Base-by-base conservation (phyloP, 176 grass and related monocot genomes). In the Rhipidocladum racemiflorum region DNA sequence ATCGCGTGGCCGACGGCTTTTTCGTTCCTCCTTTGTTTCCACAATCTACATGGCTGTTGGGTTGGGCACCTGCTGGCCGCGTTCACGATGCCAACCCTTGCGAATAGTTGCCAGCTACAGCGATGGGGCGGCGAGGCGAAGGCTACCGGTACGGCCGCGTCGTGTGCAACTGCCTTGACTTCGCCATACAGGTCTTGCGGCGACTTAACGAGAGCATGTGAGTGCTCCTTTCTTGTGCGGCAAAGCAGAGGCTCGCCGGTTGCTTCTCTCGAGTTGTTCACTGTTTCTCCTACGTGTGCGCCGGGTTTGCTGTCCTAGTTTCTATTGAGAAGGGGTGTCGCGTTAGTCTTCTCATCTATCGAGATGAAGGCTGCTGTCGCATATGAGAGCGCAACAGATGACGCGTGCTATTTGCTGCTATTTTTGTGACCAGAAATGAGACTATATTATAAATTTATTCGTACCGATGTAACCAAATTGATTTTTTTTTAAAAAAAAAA, bases 1-100 rank as follows among this genome's bases (percentile, higher is more conserved):
- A 9, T 60, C 5, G 76, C 30, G 44, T 12, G 76, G 77, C 43
- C 63, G 45, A 45, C 77, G 73, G 13, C 77, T 89, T 81, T 89
- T 81, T 89, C 77, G 68, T 11, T 45, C 56, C 10, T 24, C 1
- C 42, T 21, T 2, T 21, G 56, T 72, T 62, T 60, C 42, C 85
- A 84, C n/a, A n/a, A n/a, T n/a, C n/a, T n/a, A n/a, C 80, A 66
- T 66, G 74, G 67, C 36, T 83, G 56, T 64, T 36, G 73, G 86
- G 49, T 14, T 5, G 80, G 74, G 66, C 59, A 27, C 74, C 5
- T 53, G 66, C 73, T 11, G 48, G 48, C 80, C 74, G 65, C 59
- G 3, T 66, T 36, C 56, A 25, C 10, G 43, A 59, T 38, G 72
- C 72, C 63, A 30, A 12, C 65, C 75, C 48, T 3, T 8, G 4